Base-by-base conservation (phyloP, 1,284 basidiomycete species). In the Cystobasidium pallidum region DNA sequence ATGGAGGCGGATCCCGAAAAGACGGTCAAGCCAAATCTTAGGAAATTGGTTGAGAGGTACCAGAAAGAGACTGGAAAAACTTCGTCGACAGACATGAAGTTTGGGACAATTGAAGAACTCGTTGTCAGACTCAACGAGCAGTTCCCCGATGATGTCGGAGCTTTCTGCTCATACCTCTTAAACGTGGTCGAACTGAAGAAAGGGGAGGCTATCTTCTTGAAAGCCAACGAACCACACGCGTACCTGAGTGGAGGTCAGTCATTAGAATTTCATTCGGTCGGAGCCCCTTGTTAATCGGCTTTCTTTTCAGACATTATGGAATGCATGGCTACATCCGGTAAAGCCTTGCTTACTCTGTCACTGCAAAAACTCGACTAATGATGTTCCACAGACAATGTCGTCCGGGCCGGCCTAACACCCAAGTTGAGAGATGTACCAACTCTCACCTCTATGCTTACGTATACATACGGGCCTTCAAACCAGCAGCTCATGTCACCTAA, bases 171-270 rank as follows among this genome's bases (percentile, higher is more conserved):
- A 1, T 98, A 93, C 81, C 75, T 99, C 76, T 85, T 99, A 71
- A 99, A 99, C 82, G 87, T 93, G 66, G 86, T 97, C 58, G 84
- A 85, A 68, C 83, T 98, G 76, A 79, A 88, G 70, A 86, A 88
- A 0, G 95, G 95, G 0, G 87, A 98, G 79, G 93, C 94, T 0
- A 91, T 96, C 70, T 99, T 96, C 83, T 85, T 99, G 13, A 90
- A 92, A 49, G 95, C 95, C 0, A 91, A 96, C 76, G 93, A 97
- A 82, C 95, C 96, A 0, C 95, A 99, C 77, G 96, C 96, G 0
- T 99, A 99, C 81, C 86, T 99, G 66, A 88, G 87, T 41, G 94
- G 94, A 80, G 92, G 93, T 92, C 71, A 78, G 84, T 78, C 4
- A 13, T 15, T 45, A 51, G 1, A 19, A 11, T 3, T n/a, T 61